Conservation (phyloP, 202 grass and related monocot genomes). For the Cymbopogon flexuosus region DNA sequence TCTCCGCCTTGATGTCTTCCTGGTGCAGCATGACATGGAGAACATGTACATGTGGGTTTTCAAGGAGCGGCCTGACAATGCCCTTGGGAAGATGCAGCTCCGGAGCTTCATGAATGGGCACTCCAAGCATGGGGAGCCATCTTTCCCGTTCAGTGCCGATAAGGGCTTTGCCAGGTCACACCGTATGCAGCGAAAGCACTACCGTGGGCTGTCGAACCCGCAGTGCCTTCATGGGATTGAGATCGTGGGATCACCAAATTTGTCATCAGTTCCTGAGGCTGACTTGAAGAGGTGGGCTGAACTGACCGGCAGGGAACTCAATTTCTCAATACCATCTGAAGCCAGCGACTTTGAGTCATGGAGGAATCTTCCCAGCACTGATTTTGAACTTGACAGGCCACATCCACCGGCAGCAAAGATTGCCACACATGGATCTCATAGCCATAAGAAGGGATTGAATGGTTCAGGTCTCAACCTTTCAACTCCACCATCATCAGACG, state of each 20-base stretch:
- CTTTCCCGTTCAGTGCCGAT: constrained; percentile 59
- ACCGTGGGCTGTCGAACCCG: constrained; percentile 71
- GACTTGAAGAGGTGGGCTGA: constrained; percentile 72
- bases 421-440: constrained; percentile 38
- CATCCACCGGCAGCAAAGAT: constrained; percentile 38
- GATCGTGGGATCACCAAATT: constrained; percentile 53
- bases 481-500: constrained; percentile 54
- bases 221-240: constrained; percentile 81
- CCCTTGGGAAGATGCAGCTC: constrained; percentile 77
- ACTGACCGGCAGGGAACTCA: constrained; percentile 62
- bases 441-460: constrained; percentile 54
- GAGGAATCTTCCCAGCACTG: constrained; percentile 72
- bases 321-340: constrained; percentile 55
- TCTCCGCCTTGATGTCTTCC: constrained; percentile 61
- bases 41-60: constrained; percentile 95
- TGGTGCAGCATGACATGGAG: constrained; percentile 89
- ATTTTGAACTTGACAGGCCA: constrained; percentile 75
- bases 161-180: constrained; percentile 72
- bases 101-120: constrained; percentile 88
- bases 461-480: constrained; percentile 71
- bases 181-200: constrained; percentile 77
- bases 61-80: constrained; percentile 71
- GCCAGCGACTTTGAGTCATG: constrained; percentile 66
- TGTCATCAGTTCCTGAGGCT: constrained; percentile 45
- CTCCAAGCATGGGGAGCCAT: constrained; percentile 73